Base-by-base conservation (phyloP, 148 eudicot species). In the Nepenthes mirabilis region DNA sequence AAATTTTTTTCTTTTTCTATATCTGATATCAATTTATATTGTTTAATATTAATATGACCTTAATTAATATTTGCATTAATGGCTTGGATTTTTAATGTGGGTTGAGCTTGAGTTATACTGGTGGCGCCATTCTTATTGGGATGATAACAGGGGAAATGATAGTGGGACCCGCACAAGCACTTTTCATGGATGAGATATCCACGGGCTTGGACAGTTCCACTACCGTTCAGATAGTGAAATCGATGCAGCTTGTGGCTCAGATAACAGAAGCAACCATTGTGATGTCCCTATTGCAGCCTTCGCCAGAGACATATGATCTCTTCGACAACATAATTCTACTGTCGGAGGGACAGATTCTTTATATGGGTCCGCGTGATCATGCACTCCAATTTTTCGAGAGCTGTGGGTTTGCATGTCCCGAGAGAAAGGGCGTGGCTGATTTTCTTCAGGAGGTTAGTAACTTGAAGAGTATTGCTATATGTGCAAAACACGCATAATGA, bases 361-460 rank as follows among this genome's bases (percentile, higher is more conserved):
- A 49, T n/a, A 6, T 5, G 52, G 52, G 52, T 11, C 52, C 52
- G 11, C 52, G 52, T 49, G 10, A 49, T 6, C 12, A 49, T 49
- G 52, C 11, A 2, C 6, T 49, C 11, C 3, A 11, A 49, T 49
- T 49, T 12, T 49, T 49, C 14, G 52, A 49, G 3, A 5, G 10
- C 11, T 49, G 52, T 49, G 52, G 52, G 11, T 49, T 49, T 12
- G 11, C n/a, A 49, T 49, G 52, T 49, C 52, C 52, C 11, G 52
- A 6, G 6, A 49, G 52, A 49, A 49, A 49, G 11, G 52, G 52
- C 52, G 11, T 12, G 11, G 68, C 68, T 45, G 68, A 65, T 43
- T 65, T 54, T 35, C 68, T 65, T 3, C 68, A 65, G 47, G 68
- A 65, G 57, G 68, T 65, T 50, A 2, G 33, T 52, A 60, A 32